These are phyloP conservation scores for Geotrichum aggregatum DNA, from an alignment of 1,139 yeast species.

Conservation along the genomic window DNA sequence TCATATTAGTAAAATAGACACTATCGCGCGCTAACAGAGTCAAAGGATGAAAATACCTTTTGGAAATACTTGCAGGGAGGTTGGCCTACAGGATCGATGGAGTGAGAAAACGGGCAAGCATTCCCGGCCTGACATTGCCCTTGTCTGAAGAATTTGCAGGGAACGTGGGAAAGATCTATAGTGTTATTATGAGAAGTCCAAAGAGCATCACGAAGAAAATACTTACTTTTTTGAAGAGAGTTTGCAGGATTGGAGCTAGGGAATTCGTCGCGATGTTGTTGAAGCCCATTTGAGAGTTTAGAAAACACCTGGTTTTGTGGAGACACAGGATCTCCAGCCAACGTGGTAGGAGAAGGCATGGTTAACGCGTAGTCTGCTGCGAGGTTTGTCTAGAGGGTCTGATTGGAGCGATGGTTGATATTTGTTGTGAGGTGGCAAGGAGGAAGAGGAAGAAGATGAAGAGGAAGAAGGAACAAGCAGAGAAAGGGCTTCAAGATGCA, in stretches of 20 bases:
- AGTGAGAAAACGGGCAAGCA: conserved; percentile 88
- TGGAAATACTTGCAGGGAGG: conserved; percentile 90
- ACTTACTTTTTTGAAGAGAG: conserved; percentile 7
- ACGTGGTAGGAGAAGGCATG: conserved; percentile 17
- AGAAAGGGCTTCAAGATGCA: neutral
- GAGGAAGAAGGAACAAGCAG: neutral
- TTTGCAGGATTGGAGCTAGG: conserved; percentile 1
- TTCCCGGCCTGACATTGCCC: conserved; percentile 93
- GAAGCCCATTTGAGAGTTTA: conserved; percentile 11
- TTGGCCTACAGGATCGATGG: conserved; percentile 59
- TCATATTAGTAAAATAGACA: neutral
- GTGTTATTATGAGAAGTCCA: neutral
- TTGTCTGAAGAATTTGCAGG: conserved; percentile 86
- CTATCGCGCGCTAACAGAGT: neutral
- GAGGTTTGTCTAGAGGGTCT: conserved; percentile 40
- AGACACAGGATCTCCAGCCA: conserved; percentile 14
- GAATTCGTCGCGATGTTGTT: conserved; percentile 13
- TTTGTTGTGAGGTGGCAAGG: conserved; percentile 23
- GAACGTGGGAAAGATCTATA: conserved; percentile 74
- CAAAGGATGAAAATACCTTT: conserved; percentile 38
- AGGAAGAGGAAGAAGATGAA: conserved; percentile 1
- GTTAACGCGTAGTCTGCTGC: conserved; percentile 20
- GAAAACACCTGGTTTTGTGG: conserved; percentile 14
- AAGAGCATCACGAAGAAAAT: neutral
- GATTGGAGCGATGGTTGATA: conserved; percentile 40